These are phyloP conservation scores for Ceratobasidium sp. DNA, from an alignment of 1,284 basidiomycete species.

Conservation along the genomic window DNA sequence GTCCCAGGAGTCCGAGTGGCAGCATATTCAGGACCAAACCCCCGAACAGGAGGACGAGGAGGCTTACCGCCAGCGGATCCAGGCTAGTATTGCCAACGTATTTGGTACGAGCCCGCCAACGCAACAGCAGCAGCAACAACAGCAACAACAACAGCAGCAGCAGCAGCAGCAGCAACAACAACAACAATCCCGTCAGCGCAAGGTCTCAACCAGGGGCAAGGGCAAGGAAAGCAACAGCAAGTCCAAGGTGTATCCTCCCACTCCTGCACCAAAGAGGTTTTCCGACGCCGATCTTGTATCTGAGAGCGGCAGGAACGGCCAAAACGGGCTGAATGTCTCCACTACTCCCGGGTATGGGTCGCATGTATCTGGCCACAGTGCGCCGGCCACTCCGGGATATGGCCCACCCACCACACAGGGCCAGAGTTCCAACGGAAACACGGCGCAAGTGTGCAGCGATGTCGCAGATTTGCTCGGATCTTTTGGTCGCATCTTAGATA, in stretches of 20 bases:
- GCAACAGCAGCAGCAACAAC: background rate
- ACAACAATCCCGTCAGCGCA: constrained; percentile 19
- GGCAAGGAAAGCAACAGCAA: constrained; percentile 6
- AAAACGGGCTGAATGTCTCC: background rate
- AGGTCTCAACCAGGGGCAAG: constrained; percentile 22
- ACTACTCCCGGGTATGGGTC: background rate
- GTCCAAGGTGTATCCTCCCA: constrained; percentile 33
- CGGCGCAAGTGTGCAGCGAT: constrained; percentile 29
- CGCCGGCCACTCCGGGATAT: constrained; percentile 10
- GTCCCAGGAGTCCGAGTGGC: constrained; percentile 19
- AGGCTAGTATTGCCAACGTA: constrained; percentile 25
- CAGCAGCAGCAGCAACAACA: background rate
- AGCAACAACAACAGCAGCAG: too few relatives aligned
- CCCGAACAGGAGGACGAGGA: constrained; percentile 27
- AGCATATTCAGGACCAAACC: constrained; percentile 11
- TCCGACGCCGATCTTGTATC: constrained; percentile 12
- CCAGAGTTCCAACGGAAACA: background rate
- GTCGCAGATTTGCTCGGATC: constrained; percentile 36
- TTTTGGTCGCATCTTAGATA: constrained; percentile 31
- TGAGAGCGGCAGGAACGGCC: constrained; percentile 13
- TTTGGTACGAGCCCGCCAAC: constrained; percentile 17
- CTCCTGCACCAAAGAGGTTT: constrained; percentile 38
- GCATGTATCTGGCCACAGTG: background rate
- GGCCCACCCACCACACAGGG: background rate
- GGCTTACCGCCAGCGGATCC: constrained; percentile 24